A percentile compares a stretch with the other conserved stretches of the same genome.
phyloP scores from a whole-genome alignment of 345 rosid species.

The Eutrema yunnanense region DNA sequence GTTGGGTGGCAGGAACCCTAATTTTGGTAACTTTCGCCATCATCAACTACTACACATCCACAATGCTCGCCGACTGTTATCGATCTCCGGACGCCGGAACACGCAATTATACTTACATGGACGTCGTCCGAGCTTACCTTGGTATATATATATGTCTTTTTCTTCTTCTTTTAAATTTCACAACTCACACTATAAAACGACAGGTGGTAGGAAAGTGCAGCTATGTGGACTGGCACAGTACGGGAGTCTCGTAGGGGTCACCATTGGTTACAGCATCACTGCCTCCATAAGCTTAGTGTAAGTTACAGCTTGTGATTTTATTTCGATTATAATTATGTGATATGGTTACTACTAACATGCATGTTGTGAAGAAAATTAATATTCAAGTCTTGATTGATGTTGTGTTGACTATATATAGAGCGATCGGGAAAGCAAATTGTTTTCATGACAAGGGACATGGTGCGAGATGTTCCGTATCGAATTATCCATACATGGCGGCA shows the following conservation, averaged over 20 bases:
- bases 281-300: slow-evolving; percentile 93
- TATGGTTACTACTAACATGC: neutral
- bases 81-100: slow-evolving; percentile 63
- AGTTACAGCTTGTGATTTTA: slow-evolving; percentile 20
- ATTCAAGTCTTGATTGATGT: neutral
- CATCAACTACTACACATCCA: slow-evolving; percentile 71
- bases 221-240: slow-evolving; percentile 84
- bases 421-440: slow-evolving; percentile 63
- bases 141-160: slow-evolving; percentile 34
- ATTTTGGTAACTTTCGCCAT: slow-evolving; percentile 52
- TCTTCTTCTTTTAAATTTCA: too few species aligned
- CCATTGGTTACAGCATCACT: slow-evolving; percentile 83
- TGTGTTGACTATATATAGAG: slow-evolving; percentile 35
- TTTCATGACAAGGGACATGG: slow-evolving; percentile 58
- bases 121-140: slow-evolving; percentile 57
- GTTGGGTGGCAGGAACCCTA: slow-evolving; percentile 70
- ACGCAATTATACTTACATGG: slow-evolving; percentile 85
- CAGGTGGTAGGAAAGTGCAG: slow-evolving; percentile 54
- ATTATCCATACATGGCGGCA: slow-evolving; percentile 53
- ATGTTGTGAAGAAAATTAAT: neutral
- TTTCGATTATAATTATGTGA: neutral
- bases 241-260: slow-evolving; percentile 56
- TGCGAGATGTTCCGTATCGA: slow-evolving; percentile 42
- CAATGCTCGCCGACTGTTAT: slow-evolving; percentile 66
- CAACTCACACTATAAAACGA: neutral